Evolutionary conservation across 2,329 filamentous ascomycete genomes (phyloP).

Genomic region (Penicillium sp.): DNA sequence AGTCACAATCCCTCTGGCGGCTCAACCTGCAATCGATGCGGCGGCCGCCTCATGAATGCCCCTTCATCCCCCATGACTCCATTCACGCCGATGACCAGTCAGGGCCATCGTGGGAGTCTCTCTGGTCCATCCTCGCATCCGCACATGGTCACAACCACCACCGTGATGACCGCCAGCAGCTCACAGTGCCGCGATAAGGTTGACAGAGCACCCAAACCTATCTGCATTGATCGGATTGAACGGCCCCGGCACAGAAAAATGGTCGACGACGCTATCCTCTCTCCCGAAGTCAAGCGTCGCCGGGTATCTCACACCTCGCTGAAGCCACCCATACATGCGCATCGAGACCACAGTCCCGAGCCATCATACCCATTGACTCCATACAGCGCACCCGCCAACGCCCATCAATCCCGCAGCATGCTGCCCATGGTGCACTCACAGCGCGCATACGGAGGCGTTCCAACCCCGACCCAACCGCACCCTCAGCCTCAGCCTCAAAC

Average conservation of each 20-base stretch:
- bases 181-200: conserved; percentile 24
- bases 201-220: conserved; percentile 26
- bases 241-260: conserved; percentile 29
- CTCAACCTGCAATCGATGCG: conserved; percentile 46
- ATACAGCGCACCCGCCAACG: conserved; percentile 48
- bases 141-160: conserved; percentile 21
- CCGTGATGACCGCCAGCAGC: conserved; percentile 21
- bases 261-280: conserved; percentile 43
- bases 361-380: conserved; percentile 46
- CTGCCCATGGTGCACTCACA: conserved; percentile 59
- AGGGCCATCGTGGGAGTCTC: conserved; percentile 25
- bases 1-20: conserved; percentile 40
- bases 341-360: conserved; percentile 40
- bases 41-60: conserved; percentile 51
- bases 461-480: conserved; percentile 37
- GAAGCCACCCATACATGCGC: conserved; percentile 38
- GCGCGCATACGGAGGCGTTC: conserved; percentile 39
- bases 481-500: background rate
- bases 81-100: conserved; percentile 37
- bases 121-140: conserved; percentile 34
- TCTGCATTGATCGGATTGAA: conserved; percentile 29
- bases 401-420: conserved; percentile 33
- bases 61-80: conserved; percentile 45
- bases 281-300: conserved; percentile 63
- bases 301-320: conserved; percentile 51